These are phyloP conservation scores for Gynochthodes officinalis DNA, from an alignment of 257 asterid genomes.

Conservation along the genomic window DNA sequence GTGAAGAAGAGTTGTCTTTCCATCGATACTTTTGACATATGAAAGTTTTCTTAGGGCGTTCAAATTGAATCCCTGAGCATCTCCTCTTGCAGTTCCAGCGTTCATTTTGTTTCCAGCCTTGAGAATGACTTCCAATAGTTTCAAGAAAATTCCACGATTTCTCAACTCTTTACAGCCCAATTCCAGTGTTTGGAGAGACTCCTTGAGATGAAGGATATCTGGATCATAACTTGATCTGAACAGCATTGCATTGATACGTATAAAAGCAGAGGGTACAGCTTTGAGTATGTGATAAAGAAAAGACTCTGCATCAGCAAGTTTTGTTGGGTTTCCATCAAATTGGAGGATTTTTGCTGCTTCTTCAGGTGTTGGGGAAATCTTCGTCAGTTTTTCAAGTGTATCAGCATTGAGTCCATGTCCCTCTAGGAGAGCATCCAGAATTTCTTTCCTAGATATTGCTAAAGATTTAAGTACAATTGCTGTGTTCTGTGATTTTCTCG, in stretches of 20 bases:
- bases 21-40: constrained; percentile 67
- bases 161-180: constrained; percentile 66
- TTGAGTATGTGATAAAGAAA: constrained; percentile 67
- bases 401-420: constrained; percentile 65
- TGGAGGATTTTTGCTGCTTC: constrained; percentile 57
- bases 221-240: constrained; percentile 61
- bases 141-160: constrained; percentile 53
- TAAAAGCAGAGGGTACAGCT: constrained; percentile 69
- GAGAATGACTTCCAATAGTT: constrained; percentile 80
- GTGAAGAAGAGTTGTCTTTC: constrained; percentile 73
- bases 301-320: constrained; percentile 79
- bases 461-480: constrained; percentile 73
- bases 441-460: constrained; percentile 53
- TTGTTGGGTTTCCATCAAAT: constrained; percentile 53
- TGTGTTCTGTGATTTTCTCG: constrained; percentile 72
- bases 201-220: constrained; percentile 66
- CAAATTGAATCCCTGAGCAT: constrained; percentile 78
- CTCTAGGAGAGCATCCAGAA: constrained; percentile 55
- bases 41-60: constrained; percentile 56
- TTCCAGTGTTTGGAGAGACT: constrained; percentile 58
- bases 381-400: constrained; percentile 68
- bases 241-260: constrained; percentile 64
- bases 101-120: constrained; percentile 85
- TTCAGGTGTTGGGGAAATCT: constrained; percentile 67
- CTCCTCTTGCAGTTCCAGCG: constrained; percentile 77